phyloP scores from a whole-genome alignment of 768 basidiomycete genomes.

The Lactarius indigo region DNA sequence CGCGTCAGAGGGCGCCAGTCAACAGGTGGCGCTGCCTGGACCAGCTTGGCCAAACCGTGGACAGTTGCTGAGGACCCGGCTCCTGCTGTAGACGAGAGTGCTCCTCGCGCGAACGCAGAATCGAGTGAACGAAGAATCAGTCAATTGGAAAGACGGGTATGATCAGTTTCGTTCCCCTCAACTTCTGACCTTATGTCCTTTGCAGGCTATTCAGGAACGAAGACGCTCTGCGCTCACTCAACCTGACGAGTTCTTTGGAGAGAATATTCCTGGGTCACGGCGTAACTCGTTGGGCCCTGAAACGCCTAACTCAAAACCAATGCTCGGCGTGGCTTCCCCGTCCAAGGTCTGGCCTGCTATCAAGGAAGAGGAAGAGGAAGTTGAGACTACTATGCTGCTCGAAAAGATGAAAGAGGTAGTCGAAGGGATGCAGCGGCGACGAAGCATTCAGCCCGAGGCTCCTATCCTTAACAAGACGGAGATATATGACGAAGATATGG shows the following conservation, averaged over 20 bases:
- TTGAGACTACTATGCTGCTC: constrained; percentile 36
- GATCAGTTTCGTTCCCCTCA: not conserved
- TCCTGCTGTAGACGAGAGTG: constrained; percentile 28
- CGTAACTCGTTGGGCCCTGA: constrained; percentile 31
- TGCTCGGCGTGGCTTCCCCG: constrained; percentile 5
- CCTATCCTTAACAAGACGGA: constrained; percentile 36
- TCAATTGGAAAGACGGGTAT: constrained; percentile 15
- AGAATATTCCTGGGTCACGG: constrained; percentile 51
- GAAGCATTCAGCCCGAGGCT: constrained; percentile 31
- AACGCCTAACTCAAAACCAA: constrained; percentile 2
- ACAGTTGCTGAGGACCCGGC: constrained; percentile 53
- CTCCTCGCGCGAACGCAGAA: not conserved
- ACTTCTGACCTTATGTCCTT: not conserved
- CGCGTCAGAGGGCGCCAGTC: constrained; percentile 24
- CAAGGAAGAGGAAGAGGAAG: constrained; percentile 31
- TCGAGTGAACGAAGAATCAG: constrained; percentile 3
- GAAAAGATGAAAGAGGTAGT: constrained; percentile 39
- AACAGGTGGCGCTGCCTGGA: constrained; percentile 34
- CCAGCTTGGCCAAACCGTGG: constrained; percentile 52
- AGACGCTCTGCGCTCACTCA: constrained; percentile 53
- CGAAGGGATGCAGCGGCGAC: constrained; percentile 36
- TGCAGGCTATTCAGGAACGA: constrained; percentile 58
- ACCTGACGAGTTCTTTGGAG: constrained; percentile 47
- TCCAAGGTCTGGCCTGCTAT: constrained; percentile 19
- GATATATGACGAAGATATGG: constrained; percentile 38